phyloP scores from a whole-genome alignment of 2,329 filamentous ascomycete species.

The Claviceps purpurea region DNA sequence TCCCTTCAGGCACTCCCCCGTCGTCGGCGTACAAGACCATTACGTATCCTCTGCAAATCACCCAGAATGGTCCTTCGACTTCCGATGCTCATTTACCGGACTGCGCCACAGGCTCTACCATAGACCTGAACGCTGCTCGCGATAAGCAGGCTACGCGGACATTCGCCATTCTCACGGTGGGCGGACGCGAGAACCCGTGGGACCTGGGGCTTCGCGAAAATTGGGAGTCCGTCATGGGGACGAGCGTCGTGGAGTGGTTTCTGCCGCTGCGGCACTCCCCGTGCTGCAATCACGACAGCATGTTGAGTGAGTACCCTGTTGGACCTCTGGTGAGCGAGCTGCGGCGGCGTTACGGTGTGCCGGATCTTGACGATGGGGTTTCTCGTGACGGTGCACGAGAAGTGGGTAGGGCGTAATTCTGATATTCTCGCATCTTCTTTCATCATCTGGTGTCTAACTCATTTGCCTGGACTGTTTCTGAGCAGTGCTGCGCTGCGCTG shows the following conservation, averaged over 20 bases:
- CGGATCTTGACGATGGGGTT: constrained; percentile 1
- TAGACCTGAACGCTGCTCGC: constrained; percentile 14
- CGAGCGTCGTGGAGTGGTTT: constrained; percentile 60
- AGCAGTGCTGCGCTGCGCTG: no score
- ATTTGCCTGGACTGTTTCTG: no score
- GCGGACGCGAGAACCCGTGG: constrained; percentile 73
- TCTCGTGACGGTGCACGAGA: not conserved
- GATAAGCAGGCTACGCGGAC: constrained; percentile 43
- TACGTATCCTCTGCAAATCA: constrained; percentile 39
- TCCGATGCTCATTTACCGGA: constrained; percentile 3
- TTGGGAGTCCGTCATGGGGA: constrained; percentile 69
- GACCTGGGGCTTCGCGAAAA: constrained; percentile 59
- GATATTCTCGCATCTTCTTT: no score
- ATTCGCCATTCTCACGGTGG: constrained; percentile 67
- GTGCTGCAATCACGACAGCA: constrained; percentile 52
- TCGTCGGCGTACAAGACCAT: constrained; percentile 36
- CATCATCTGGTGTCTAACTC: no score
- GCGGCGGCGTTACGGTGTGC: constrained; percentile 25
- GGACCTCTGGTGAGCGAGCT: constrained; percentile 47
- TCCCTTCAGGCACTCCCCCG: constrained; percentile 37
- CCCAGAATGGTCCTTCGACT: not conserved
- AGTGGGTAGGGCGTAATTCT: no score
- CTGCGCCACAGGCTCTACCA: constrained; percentile 6
- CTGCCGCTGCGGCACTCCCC: constrained; percentile 65
- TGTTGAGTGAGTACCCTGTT: constrained; percentile 54